Conservation (phyloP, 345 rosid species). For the Brassica incana region DNA sequence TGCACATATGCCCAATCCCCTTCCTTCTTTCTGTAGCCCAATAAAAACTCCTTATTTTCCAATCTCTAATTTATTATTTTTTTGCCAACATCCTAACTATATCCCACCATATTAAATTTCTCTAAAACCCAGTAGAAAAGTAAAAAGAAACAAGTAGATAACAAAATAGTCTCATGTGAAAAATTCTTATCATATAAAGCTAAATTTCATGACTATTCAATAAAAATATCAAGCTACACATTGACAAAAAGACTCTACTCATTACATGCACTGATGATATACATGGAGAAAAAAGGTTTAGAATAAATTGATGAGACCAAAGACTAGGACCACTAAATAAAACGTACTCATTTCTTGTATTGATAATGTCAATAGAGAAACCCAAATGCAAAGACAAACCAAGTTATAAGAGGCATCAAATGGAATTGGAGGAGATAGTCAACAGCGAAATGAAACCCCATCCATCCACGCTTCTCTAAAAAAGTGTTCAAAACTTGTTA, state of each 20-base stretch:
- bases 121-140: background rate
- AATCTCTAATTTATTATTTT: background rate
- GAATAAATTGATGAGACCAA: slow-evolving; percentile 36
- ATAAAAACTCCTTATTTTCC: slow-evolving; percentile 2
- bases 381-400: slow-evolving; percentile 32
- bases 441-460: slow-evolving; percentile 47
- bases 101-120: background rate
- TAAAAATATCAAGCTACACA: slow-evolving; percentile 22
- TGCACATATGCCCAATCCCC: slow-evolving; percentile 22
- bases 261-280: slow-evolving; percentile 37
- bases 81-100: background rate
- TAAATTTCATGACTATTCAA: slow-evolving; percentile 1
- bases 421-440: slow-evolving; percentile 45
- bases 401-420: slow-evolving; percentile 26
- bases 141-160: background rate
- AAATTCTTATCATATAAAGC: background rate
- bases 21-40: slow-evolving; percentile 21
- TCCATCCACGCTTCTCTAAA: slow-evolving; percentile 29
- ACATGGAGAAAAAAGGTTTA: slow-evolving; percentile 6
- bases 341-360: slow-evolving; percentile 39
- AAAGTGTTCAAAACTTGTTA: slow-evolving; percentile 42
- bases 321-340: slow-evolving; percentile 44
- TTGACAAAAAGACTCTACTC: slow-evolving; percentile 17
- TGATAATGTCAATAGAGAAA: slow-evolving; percentile 33
- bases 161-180: background rate